Conservation (phyloP, 768 basidiomycete genomes). For the Dendrothele bispora region DNA sequence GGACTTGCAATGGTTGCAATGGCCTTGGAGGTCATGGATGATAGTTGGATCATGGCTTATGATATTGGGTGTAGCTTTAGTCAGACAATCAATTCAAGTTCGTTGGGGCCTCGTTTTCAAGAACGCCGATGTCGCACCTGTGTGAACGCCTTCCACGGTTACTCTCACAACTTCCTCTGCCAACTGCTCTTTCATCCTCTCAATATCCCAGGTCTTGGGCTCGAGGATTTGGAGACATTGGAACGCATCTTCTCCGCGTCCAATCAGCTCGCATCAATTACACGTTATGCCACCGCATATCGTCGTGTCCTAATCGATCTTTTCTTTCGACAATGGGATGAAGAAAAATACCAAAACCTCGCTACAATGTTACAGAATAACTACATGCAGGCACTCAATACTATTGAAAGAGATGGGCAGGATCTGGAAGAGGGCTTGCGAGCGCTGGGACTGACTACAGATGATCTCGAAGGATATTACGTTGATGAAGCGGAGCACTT, state of each 20-base stretch:
- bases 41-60: conserved; percentile 16
- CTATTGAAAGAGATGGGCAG: conserved; percentile 16
- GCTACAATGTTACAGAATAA: conserved; percentile 25
- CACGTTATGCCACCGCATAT: conserved; percentile 25
- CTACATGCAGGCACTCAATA: conserved; percentile 26
- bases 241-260: conserved; percentile 31
- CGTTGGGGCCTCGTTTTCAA: conserved; percentile 10
- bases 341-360: conserved; percentile 30
- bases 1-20: conserved; percentile 20
- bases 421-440: conserved; percentile 13
- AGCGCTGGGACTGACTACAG: conserved; percentile 11
- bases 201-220: conserved; percentile 24
- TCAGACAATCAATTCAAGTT: conserved; percentile 15
- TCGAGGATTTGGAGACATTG: conserved; percentile 33
- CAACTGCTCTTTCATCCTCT: conserved; percentile 31
- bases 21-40: conserved; percentile 19
- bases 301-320: conserved; percentile 27
- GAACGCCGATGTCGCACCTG: conserved; percentile 6
- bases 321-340: conserved; percentile 33
- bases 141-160: conserved; percentile 33
- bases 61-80: conserved; percentile 28
- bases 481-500: conserved; percentile 25
- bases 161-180: conserved; percentile 32
- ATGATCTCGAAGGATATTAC: conserved; percentile 19
- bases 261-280: conserved; percentile 25